Conservation (phyloP, 148 eudicot genomes). For the Selenicereus undatus region DNA sequence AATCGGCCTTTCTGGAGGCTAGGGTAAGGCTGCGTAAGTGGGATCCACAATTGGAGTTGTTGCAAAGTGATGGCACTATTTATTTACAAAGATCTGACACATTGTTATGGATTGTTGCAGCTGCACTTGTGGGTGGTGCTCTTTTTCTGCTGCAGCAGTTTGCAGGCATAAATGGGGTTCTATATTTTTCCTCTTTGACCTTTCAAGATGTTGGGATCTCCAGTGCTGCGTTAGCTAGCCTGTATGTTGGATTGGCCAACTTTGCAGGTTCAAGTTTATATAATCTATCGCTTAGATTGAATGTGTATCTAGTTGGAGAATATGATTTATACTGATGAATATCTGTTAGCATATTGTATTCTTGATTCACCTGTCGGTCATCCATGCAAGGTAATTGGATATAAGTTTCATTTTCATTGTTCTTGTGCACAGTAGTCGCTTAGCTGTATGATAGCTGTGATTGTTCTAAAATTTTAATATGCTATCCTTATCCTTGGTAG, state of each 20-base stretch:
- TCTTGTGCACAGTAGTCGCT: not conserved
- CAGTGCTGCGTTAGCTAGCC: slow-evolving; percentile 70
- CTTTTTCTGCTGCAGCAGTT: slow-evolving; percentile 77
- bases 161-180: slow-evolving; percentile 83
- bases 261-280: slow-evolving; percentile 59
- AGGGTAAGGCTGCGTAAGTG: too few relatives aligned
- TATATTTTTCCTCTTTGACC: slow-evolving; percentile 77
- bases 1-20: too few relatives aligned
- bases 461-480: not conserved
- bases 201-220: slow-evolving; percentile 78
- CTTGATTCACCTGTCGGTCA: not conserved
- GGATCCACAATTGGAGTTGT: too few relatives aligned
- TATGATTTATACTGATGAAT: not conserved
- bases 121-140: slow-evolving; percentile 65
- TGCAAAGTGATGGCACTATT: not conserved
- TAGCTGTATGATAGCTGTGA: too few relatives aligned
- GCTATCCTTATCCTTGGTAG: not conserved
- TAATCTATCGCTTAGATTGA: not conserved
- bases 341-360: not conserved
- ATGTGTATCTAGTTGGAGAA: not conserved
- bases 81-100: slow-evolving; percentile 8
- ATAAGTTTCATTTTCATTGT: not conserved
- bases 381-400: not conserved
- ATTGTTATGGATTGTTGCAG: slow-evolving; percentile 40
- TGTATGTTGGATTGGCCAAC: slow-evolving; percentile 68